Base-by-base conservation (phyloP, 257 asterid genomes). In the Linaria vulgaris region DNA sequence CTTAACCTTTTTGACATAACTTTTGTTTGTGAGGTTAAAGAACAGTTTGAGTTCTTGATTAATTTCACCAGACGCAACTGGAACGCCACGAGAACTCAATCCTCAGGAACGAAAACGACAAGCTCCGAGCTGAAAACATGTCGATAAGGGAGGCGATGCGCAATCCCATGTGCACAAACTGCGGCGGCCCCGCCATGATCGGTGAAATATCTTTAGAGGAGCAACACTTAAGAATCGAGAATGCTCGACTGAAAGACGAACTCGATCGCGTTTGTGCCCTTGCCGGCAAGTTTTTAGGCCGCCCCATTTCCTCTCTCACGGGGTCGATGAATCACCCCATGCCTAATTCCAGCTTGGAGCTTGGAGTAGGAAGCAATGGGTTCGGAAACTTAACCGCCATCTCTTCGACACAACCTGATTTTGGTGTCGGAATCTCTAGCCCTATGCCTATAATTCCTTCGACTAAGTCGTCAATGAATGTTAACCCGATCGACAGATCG, bases 351-450 rank as follows among this genome's bases (percentile, higher is more conserved):
- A 78, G 81, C 79, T 22, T 92, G 12, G 96, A 85, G 25, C 91
- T 90, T 16, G 97, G 89, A 5, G 89, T 86, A n/a, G 91, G 96
- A 37, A 74, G 57, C 61, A 82, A 84, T 15, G 88, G 85, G 15
- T 88, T 80, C 24, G 84, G 76, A 0, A 72, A 60, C 50, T 23
- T 84, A 17, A 73, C 54, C 27, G 43, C 51, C 12, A 61, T 72
- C 8, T 72, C 88, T 21, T 59, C 64, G 20, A 12, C 64, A 21
- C 2, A 38, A 15, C 39, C 64, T 20, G 91, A 91, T 67, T 86
- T 79, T 66, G 63, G 78, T 1, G 70, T 76, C 46, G 82, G 87
- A 38, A 72, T 71, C 51, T 73, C 81, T 9, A 65, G 71, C 58
- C 71, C 76, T 52, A 24, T 78, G 37, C 71, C 80, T 0, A 52